A percentile compares a stretch with the other conserved stretches of the same genome.
Evolutionary conservation across 2,329 filamentous ascomycete genomes (phyloP).

Genomic region (Emmonsiellopsis sp.): DNA sequence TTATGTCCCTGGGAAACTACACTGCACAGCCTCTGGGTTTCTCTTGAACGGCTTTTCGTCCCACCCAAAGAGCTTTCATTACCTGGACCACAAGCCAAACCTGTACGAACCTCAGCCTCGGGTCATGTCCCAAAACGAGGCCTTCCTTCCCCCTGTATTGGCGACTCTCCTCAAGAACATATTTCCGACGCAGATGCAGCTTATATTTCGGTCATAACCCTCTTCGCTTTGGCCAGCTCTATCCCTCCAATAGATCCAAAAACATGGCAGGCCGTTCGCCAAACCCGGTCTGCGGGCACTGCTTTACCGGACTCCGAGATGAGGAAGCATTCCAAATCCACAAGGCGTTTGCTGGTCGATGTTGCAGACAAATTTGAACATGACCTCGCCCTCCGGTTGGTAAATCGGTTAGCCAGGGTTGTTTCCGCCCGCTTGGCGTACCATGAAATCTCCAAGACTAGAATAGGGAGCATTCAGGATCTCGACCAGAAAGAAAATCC

Average conservation of each 20-base stretch:
- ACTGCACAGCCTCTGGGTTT: slow-evolving; percentile 34
- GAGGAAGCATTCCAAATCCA: slow-evolving; percentile 21
- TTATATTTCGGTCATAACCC: slow-evolving; percentile 27
- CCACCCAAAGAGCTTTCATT: slow-evolving; percentile 28
- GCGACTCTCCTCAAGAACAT: slow-evolving; percentile 17
- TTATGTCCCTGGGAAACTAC: slow-evolving; percentile 33
- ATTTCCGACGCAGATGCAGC: slow-evolving; percentile 31
- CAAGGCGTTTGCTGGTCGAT: slow-evolving; percentile 24
- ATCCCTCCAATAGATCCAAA: slow-evolving; percentile 27
- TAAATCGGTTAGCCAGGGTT: slow-evolving; percentile 40
- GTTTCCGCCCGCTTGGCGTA: slow-evolving; percentile 43
- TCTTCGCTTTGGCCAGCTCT: slow-evolving; percentile 30
- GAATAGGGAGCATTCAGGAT: slow-evolving; percentile 21
- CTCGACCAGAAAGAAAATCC: slow-evolving; percentile 19
- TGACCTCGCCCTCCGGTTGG: slow-evolving; percentile 42
- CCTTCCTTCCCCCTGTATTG: background rate
- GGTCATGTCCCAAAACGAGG: slow-evolving; percentile 3
- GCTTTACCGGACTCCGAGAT: slow-evolving; percentile 31
- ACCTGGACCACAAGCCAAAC: slow-evolving; percentile 5
- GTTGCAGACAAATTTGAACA: slow-evolving; percentile 41
- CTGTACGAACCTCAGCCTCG: slow-evolving; percentile 20
- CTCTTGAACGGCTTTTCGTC: slow-evolving; percentile 31
- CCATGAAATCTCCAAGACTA: slow-evolving; percentile 37
- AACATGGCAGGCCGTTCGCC: slow-evolving; percentile 33
- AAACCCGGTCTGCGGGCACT: slow-evolving; percentile 32